These are phyloP conservation scores for Pyrenophora seminiperda DNA, from an alignment of 2,329 filamentous ascomycete genomes.

Conservation along the genomic window DNA sequence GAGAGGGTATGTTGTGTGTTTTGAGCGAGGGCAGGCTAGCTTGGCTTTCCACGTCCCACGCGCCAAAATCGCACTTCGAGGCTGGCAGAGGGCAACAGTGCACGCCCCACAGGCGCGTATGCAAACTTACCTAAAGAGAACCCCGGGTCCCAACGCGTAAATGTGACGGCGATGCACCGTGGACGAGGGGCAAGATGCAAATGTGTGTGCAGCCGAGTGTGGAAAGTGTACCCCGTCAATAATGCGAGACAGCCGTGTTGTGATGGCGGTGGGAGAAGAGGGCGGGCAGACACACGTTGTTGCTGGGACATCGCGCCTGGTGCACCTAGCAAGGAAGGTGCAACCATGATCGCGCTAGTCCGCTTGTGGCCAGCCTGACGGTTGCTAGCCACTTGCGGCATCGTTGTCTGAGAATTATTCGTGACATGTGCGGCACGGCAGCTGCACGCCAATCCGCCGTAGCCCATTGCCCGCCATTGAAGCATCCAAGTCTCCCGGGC, in stretches of 20 bases:
- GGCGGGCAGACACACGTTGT: slow-evolving; percentile 21
- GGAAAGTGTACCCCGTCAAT: slow-evolving; percentile 24
- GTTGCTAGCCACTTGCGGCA: slow-evolving; percentile 32
- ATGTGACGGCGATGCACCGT: slow-evolving; percentile 14
- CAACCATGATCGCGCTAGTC: slow-evolving; percentile 27
- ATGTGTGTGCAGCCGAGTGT: not conserved
- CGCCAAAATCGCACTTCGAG: slow-evolving; percentile 35
- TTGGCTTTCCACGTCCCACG: slow-evolving; percentile 33
- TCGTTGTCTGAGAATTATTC: slow-evolving; percentile 36
- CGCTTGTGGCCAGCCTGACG: slow-evolving; percentile 35
- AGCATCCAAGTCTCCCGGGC: slow-evolving; percentile 21
- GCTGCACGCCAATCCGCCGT: slow-evolving; percentile 27
- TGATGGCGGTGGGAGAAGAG: slow-evolving; percentile 17
- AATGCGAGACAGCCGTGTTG: slow-evolving; percentile 19
- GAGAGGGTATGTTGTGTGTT: slow-evolving; percentile 44
- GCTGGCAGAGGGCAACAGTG: slow-evolving; percentile 38
- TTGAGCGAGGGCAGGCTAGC: slow-evolving; percentile 35
- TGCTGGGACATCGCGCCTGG: slow-evolving; percentile 21
- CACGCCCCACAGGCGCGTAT: slow-evolving; percentile 44
- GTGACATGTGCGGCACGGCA: slow-evolving; percentile 24
- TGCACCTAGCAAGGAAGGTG: slow-evolving; percentile 18
- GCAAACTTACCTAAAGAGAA: slow-evolving; percentile 32
- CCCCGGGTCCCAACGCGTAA: slow-evolving; percentile 30
- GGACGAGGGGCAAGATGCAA: slow-evolving; percentile 4
- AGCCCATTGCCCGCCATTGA: slow-evolving; percentile 26